Conservation (phyloP, 129 eudicot genomes). For the Lonicera japonica region DNA sequence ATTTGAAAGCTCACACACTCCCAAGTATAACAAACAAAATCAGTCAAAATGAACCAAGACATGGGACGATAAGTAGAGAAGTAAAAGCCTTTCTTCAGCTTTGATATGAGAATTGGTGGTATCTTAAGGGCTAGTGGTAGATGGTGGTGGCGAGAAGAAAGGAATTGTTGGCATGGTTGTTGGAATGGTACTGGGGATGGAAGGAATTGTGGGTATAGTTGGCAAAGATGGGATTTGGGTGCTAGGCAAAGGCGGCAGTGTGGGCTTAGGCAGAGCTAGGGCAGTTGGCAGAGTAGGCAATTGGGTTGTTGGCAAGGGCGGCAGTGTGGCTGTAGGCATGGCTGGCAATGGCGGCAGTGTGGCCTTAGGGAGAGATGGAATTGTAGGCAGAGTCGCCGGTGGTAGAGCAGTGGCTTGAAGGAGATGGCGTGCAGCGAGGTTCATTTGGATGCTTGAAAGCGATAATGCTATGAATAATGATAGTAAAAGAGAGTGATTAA, state of each 20-base stretch:
- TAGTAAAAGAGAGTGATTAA: not conserved
- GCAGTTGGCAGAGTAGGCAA: conserved; percentile 14
- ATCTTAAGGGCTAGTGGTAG: conserved; percentile 5
- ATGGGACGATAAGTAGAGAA: not conserved
- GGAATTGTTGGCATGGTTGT: not conserved
- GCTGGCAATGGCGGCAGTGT: not conserved
- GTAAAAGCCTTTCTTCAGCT: not conserved
- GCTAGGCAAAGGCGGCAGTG: not conserved
- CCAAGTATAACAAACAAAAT: not conserved
- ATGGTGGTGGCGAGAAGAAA: conserved; percentile 14
- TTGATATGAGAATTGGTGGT: no score
- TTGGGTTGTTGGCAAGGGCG: not conserved
- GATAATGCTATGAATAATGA: not conserved
- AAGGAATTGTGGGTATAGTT: conserved; percentile 5
- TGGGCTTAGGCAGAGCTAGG: conserved; percentile 5
- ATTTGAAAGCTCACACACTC: not conserved
- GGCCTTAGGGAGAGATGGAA: not conserved
- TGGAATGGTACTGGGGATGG: not conserved
- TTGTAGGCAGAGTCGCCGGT: not conserved
- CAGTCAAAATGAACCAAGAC: no score
- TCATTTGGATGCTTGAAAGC: not conserved
- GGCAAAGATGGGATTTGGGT: conserved; percentile 10
- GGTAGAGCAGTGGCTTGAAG: not conserved
- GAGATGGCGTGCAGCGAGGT: not conserved
- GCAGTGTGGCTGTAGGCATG: not conserved